A percentile compares a stretch with the other conserved stretches of the same genome.
These are phyloP conservation scores for Physocladia obscura DNA, from an alignment of 192 early-diverging fungal genomes.

Conservation along the genomic window DNA sequence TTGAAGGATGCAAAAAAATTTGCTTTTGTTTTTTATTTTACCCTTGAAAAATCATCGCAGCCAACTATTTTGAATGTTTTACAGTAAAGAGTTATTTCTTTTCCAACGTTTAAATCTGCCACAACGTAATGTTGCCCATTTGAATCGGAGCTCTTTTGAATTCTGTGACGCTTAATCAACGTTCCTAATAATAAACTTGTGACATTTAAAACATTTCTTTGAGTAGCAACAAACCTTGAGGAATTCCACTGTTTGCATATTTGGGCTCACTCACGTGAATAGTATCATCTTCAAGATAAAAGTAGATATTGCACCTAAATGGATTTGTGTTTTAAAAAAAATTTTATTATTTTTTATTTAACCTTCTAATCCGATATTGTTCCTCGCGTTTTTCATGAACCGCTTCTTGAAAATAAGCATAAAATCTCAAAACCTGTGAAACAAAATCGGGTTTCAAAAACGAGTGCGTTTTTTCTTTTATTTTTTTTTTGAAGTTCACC, in stretches of 20 bases:
- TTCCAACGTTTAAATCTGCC: conserved; percentile 57
- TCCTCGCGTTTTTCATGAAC: conserved; percentile 58
- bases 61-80: conserved; percentile 63
- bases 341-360: conserved; percentile 1
- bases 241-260: conserved; percentile 57
- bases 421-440: conserved; percentile 56
- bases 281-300: conserved; percentile 64
- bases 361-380: conserved; percentile 61
- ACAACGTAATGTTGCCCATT: conserved; percentile 58
- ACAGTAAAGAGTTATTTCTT: conserved; percentile 57
- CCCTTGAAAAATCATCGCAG: conserved; percentile 62
- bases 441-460: not conserved
- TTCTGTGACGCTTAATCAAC: conserved; percentile 56
- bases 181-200: conserved; percentile 37
- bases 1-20: no score
- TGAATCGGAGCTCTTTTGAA: conserved; percentile 40
- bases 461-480: not conserved
- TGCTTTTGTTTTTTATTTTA: conserved; percentile 32
- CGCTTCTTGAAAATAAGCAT: conserved; percentile 64
- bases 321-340: not conserved
- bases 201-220: not conserved
- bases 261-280: conserved; percentile 64
- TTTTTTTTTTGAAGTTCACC: conserved; percentile 19
- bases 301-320: conserved; percentile 57
- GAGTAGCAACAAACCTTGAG: conserved; percentile 46